Conservation (phyloP, 1,284 basidiomycete genomes). For the Heterobasidion annosum region DNA sequence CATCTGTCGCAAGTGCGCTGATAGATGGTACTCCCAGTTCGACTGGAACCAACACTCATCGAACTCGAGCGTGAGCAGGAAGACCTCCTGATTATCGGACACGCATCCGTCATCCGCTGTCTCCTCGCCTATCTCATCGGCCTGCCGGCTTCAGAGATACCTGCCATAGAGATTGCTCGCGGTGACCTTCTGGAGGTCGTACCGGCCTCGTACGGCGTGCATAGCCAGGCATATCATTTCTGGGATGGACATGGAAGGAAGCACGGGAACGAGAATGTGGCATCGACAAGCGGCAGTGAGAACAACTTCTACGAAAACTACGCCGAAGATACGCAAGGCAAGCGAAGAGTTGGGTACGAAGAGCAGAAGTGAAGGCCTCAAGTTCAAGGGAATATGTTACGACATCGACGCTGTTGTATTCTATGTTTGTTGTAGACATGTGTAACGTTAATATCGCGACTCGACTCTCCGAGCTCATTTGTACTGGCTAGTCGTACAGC, state of each 20-base stretch:
- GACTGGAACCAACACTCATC: conserved; percentile 76
- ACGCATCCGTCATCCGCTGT: conserved; percentile 97
- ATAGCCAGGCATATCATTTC: conserved; percentile 85
- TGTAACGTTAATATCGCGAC: too few relatives aligned
- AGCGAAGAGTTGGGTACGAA: conserved; percentile 25
- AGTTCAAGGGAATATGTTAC: neutral
- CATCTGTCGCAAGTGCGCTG: neutral
- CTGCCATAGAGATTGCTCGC: conserved; percentile 89
- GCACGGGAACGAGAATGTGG: conserved; percentile 33
- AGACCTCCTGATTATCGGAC: conserved; percentile 73
- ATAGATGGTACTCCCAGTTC: conserved; percentile 32
- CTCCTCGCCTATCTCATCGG: conserved; percentile 89
- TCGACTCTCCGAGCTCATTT: too few relatives aligned
- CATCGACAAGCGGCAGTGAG: conserved; percentile 33
- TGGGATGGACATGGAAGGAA: conserved; percentile 76
- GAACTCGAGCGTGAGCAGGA: conserved; percentile 77
- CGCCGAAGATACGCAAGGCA: conserved; percentile 74
- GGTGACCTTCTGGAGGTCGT: conserved; percentile 87
- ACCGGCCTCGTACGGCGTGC: conserved; percentile 85
- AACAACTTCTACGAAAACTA: conserved; percentile 83
- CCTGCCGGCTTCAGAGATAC: conserved; percentile 92
- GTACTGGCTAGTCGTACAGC: too few relatives aligned
- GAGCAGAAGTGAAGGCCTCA: neutral
- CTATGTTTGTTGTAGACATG: too few relatives aligned
- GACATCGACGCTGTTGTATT: neutral